Evolutionary conservation across 768 basidiomycete genomes (phyloP).

Genomic region (Fistulinella prunicolor): DNA sequence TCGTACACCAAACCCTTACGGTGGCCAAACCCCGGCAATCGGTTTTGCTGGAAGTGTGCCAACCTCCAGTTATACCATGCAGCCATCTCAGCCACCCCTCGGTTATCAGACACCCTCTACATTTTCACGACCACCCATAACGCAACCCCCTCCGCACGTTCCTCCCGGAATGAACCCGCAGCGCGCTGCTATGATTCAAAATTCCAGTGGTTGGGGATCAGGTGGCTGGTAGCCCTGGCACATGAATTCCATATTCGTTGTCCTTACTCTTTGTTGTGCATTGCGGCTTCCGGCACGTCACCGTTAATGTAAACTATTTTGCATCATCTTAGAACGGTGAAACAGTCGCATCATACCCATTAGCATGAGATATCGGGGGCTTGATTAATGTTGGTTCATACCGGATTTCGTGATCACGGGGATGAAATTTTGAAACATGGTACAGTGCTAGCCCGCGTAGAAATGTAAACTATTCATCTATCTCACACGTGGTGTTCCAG

Average conservation of each 20-base stretch:
- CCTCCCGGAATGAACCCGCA: constrained; percentile 66
- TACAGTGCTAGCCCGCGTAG: too few species aligned
- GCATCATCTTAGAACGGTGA: constrained; percentile 22
- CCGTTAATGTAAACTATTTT: constrained; percentile 28
- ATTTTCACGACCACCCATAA: constrained; percentile 39
- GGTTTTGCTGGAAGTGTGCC: constrained; percentile 30
- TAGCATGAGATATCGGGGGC: too few species aligned
- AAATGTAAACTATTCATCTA: neutral
- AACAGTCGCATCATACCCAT: constrained; percentile 8
- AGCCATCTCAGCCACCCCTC: constrained; percentile 32
- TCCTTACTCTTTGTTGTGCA: constrained; percentile 16
- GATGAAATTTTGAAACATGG: too few species aligned
- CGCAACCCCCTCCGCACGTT: constrained; percentile 41
- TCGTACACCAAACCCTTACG: constrained; percentile 81
- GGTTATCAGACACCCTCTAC: constrained; percentile 41
- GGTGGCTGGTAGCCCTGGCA: constrained; percentile 30
- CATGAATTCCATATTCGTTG: constrained; percentile 14
- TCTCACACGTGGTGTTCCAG: constrained; percentile 39
- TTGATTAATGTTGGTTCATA: too few species aligned
- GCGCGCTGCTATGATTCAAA: constrained; percentile 64
- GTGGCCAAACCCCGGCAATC: constrained; percentile 37
- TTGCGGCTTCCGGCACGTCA: constrained; percentile 21
- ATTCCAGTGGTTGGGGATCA: constrained; percentile 37
- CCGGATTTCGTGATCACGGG: too few species aligned
- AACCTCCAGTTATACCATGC: constrained; percentile 27